Evolutionary conservation across 2,329 filamentous ascomycete species (phyloP).

Genomic region (Nemania bipapillata): DNA sequence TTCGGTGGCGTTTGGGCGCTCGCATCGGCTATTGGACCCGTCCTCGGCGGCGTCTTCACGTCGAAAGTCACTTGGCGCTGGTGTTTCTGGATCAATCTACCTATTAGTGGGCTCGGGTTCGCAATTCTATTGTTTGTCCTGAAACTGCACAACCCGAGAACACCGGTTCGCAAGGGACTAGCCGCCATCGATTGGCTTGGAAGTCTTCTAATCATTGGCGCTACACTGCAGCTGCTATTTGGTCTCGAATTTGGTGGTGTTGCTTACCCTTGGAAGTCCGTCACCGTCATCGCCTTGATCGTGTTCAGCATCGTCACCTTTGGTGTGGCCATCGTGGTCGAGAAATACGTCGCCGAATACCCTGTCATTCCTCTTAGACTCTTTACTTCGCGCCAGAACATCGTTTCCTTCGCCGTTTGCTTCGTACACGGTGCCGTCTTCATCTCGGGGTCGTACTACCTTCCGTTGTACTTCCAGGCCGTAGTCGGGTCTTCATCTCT

Average conservation of each 20-base stretch:
- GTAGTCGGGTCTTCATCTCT: constrained; percentile 71
- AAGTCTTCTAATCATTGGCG: constrained; percentile 72
- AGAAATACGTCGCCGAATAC: constrained; percentile 77
- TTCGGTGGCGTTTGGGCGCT: constrained; percentile 71
- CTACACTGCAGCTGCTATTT: constrained; percentile 85
- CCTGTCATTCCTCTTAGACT: constrained; percentile 81
- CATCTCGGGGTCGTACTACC: constrained; percentile 80
- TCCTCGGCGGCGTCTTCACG: constrained; percentile 76
- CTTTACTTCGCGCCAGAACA: constrained; percentile 73
- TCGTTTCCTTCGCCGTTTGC: constrained; percentile 72
- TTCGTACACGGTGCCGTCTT: constrained; percentile 82
- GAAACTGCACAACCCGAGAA: constrained; percentile 74
- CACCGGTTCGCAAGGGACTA: constrained; percentile 69
- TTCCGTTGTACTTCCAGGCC: constrained; percentile 83
- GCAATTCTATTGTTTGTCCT: constrained; percentile 69
- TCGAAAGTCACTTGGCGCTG: constrained; percentile 72
- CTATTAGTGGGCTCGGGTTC: constrained; percentile 60
- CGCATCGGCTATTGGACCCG: constrained; percentile 71
- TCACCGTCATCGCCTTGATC: constrained; percentile 79
- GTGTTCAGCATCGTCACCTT: constrained; percentile 75
- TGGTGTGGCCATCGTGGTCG: constrained; percentile 75
- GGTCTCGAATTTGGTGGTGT: constrained; percentile 87
- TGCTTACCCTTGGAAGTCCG: constrained; percentile 76
- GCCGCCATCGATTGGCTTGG: constrained; percentile 71
- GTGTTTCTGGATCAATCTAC: constrained; percentile 75